Percentiles rank a stretch among this genome's conserved stretches.
phyloP scores from a whole-genome alignment of 2,329 filamentous ascomycete species.

The Ophiostoma novo-ulmi region DNA sequence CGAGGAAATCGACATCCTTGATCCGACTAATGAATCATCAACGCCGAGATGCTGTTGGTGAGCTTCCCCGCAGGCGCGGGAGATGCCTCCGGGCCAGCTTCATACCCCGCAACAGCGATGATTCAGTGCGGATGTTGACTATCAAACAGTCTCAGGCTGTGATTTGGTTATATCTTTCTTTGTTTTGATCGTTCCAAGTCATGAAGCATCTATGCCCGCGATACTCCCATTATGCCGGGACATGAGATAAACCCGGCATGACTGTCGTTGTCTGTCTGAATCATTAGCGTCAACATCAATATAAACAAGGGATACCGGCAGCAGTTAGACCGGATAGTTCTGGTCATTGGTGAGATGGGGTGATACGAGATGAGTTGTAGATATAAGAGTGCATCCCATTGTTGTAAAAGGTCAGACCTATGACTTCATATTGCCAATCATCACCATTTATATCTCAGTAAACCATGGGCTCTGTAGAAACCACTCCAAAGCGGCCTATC shows the following conservation, averaged over 20 bases:
- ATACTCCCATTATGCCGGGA: not conserved
- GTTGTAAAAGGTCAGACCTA: not conserved
- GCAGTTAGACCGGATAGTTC: not conserved
- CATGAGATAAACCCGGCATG: not conserved
- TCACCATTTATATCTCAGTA: not conserved
- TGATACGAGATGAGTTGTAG: not conserved
- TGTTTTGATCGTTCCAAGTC: not conserved
- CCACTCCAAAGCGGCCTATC: constrained; percentile 29
- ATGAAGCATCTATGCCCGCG: not conserved
- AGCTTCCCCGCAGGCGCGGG: not conserved
- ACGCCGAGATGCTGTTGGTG: not conserved
- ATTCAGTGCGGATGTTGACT: not conserved
- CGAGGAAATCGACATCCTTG: not conserved
- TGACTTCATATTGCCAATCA: not conserved
- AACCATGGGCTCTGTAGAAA: constrained; percentile 22
- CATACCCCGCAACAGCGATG: constrained; percentile 5
- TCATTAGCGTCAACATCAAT: not conserved
- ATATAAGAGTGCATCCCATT: not conserved
- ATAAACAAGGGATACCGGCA: not conserved
- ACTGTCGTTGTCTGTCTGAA: not conserved
- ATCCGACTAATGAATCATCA: constrained; percentile 7
- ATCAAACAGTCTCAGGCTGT: not conserved
- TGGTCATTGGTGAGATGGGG: not conserved
- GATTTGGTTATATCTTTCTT: not conserved
- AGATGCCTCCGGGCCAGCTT: not conserved